phyloP scores from a whole-genome alignment of 1,284 basidiomycete genomes.

The Ganoderma meredithae region DNA sequence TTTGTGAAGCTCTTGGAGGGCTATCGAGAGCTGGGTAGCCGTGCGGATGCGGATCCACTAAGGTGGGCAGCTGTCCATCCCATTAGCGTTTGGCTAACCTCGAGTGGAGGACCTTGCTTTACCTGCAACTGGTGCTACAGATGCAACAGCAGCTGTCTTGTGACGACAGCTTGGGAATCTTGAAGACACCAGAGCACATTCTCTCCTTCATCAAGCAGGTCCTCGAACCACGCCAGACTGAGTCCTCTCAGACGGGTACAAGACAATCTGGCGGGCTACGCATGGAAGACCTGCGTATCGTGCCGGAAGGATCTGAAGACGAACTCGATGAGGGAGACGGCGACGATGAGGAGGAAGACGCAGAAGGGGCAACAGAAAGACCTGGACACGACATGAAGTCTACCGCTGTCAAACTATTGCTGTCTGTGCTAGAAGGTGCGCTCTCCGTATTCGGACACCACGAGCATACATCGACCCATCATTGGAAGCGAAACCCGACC shows the following conservation, averaged over 20 bases:
- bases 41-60: conserved; percentile 57
- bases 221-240: conserved; percentile 43
- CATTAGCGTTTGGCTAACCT: conserved; percentile 37
- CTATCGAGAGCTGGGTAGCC: conserved; percentile 61
- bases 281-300: conserved; percentile 52
- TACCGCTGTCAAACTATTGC: conserved; percentile 80
- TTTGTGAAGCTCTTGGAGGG: conserved; percentile 78
- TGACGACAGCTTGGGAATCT: conserved; percentile 64
- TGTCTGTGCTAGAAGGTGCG: conserved; percentile 85
- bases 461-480: neutral
- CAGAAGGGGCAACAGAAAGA: conserved; percentile 39
- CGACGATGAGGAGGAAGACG: conserved; percentile 60
- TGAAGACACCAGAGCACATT: conserved; percentile 76
- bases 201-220: conserved; percentile 83
- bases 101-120: conserved; percentile 60
- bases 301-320: conserved; percentile 45
- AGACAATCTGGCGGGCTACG: conserved; percentile 36
- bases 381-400: conserved; percentile 66
- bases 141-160: conserved; percentile 75
- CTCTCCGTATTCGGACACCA: neutral
- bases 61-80: conserved; percentile 47
- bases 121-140: conserved; percentile 80
- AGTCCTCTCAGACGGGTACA: conserved; percentile 32
- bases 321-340: conserved; percentile 53
- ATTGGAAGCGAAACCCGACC: conserved; percentile 66